Evolutionary conservation across 2,329 filamentous ascomycete genomes (phyloP).

Genomic region (Penicillium olsonii): DNA sequence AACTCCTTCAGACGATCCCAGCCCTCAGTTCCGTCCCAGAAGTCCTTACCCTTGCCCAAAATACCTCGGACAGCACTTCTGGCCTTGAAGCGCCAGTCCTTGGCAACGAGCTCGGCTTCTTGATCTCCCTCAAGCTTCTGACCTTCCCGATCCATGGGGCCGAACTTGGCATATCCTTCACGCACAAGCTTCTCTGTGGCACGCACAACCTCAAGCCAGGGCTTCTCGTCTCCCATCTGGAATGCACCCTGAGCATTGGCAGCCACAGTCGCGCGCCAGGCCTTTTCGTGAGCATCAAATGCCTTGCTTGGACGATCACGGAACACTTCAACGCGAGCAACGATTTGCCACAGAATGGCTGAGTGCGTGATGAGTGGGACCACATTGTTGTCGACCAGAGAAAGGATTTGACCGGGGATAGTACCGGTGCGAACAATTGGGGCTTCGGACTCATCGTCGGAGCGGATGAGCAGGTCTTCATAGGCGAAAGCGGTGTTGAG

Average conservation of each 20-base stretch:
- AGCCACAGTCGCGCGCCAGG: slow-evolving; percentile 71
- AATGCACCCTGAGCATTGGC: slow-evolving; percentile 47
- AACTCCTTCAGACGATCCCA: slow-evolving; percentile 42
- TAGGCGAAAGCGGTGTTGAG: slow-evolving; percentile 55
- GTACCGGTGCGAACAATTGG: slow-evolving; percentile 56
- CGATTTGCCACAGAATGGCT: slow-evolving; percentile 73
- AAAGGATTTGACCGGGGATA: slow-evolving; percentile 55
- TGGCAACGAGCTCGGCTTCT: slow-evolving; percentile 65
- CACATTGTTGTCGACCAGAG: slow-evolving; percentile 72
- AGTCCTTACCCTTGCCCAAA: slow-evolving; percentile 76
- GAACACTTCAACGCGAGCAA: slow-evolving; percentile 73
- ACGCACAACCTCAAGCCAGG: slow-evolving; percentile 72
- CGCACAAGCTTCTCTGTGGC: slow-evolving; percentile 76
- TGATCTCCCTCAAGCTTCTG: slow-evolving; percentile 47
- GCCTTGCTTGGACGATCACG: slow-evolving; percentile 69
- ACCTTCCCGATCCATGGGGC: slow-evolving; percentile 59
- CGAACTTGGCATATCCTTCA: slow-evolving; percentile 79
- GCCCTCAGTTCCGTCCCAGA: slow-evolving; percentile 70
- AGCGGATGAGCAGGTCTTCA: slow-evolving; percentile 37
- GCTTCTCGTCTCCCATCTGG: slow-evolving; percentile 58
- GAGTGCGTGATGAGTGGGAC: slow-evolving; percentile 82
- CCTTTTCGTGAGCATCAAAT: slow-evolving; percentile 82
- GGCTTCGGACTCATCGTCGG: slow-evolving; percentile 34
- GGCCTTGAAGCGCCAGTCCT: slow-evolving; percentile 86
- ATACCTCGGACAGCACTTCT: slow-evolving; percentile 81